Base-by-base conservation (phyloP, 495 filamentous ascomycete species). In the Sordaria brevicollis region DNA sequence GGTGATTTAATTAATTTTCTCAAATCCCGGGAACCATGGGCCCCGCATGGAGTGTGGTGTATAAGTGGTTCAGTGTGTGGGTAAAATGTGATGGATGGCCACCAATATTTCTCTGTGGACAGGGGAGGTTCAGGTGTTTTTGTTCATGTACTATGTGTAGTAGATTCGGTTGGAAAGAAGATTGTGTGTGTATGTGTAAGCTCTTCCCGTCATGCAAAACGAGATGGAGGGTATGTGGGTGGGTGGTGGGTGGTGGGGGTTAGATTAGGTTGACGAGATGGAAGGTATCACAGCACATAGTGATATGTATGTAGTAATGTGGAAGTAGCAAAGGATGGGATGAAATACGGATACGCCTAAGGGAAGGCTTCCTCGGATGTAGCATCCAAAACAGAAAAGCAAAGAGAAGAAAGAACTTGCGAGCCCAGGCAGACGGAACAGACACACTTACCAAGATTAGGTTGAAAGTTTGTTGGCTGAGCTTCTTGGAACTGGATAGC, bases 401-500 rank as follows among this genome's bases (percentile, higher is more conserved):
- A 71, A 67, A 73, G 66, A 69, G 67, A 38, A 49, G 10, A 68
- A 69, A 68, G n/a, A 57, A 69, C 15, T 13, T 21, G 43, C 7
- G 49, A 62, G 49, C 49, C 49, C 25, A 62, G 29, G 68, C 25
- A 68, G 54, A 67, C 41, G 68, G 35, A 49, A 35, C 67, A 37
- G 35, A 39, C 68, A 69, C 35, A 70, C 75, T 74, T 74, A 74
- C 75, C 73, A 57, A 76, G 77, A 79, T 73, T 69, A 71, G 25
- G 25, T 62, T 62, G n/a, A n/a, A n/a, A 29, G 49, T 29, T 6
- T 62, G 49, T 13, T 17, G 21, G 21, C 25, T 54, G 43, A 49
- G 43, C 43, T 54, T 25, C 43, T 25, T 19, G 43, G 43, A 54
- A 33, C 25, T 62, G 21, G 21, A 57, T 15, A 29, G 43, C 21